phyloP scores from a whole-genome alignment of 768 basidiomycete genomes.

The Kwoniella mangroviensis region DNA sequence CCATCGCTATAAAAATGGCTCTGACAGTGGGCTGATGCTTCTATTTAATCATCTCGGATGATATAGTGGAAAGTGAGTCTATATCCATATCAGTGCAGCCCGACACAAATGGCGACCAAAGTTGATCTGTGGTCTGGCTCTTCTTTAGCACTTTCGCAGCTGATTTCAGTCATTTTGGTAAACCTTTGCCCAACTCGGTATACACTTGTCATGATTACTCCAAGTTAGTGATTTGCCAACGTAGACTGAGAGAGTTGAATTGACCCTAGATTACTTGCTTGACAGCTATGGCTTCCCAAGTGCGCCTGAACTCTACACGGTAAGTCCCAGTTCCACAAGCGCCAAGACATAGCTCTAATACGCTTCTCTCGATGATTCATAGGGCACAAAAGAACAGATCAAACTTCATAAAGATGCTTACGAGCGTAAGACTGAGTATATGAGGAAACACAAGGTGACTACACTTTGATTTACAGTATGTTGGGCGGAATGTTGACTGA shows the following conservation, averaged over 20 bases:
- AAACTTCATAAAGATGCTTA: constrained; percentile 58
- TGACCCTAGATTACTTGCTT: background rate
- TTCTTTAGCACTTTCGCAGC: constrained; percentile 70
- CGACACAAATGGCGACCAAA: too few species aligned
- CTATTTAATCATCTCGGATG: background rate
- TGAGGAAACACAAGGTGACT: constrained; percentile 62
- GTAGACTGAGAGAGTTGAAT: background rate
- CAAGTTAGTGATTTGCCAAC: constrained; percentile 21
- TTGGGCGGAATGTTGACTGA: constrained; percentile 50
- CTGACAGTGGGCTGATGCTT: background rate
- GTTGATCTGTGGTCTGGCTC: too few species aligned
- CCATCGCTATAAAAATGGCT: background rate
- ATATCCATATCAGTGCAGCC: background rate
- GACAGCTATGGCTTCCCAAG: constrained; percentile 71
- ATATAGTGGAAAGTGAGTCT: constrained; percentile 34
- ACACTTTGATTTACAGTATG: too few species aligned
- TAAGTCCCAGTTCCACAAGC: too few species aligned
- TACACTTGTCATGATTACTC: constrained; percentile 82
- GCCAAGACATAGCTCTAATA: too few species aligned
- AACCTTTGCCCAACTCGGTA: constrained; percentile 71
- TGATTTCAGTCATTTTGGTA: constrained; percentile 59
- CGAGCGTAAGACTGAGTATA: constrained; percentile 76
- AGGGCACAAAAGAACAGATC: constrained; percentile 39
- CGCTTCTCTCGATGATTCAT: too few species aligned
- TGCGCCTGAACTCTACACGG: constrained; percentile 64